These are phyloP conservation scores for Euphorbia peplus DNA, from an alignment of 345 rosid genomes.

Conservation along the genomic window DNA sequence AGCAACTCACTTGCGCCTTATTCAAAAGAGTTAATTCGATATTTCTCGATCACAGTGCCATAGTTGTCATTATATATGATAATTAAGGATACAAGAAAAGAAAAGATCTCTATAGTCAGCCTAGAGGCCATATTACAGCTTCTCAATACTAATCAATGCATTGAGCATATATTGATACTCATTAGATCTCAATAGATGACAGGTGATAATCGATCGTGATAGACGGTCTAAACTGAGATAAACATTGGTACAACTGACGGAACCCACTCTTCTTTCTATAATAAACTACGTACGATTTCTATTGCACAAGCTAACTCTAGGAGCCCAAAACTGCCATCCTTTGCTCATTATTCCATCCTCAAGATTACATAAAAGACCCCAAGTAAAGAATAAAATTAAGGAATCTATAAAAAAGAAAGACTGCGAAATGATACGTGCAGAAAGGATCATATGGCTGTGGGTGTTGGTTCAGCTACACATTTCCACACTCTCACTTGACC, in stretches of 20 bases:
- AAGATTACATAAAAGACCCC: background rate
- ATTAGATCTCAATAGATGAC: background rate
- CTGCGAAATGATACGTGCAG: constrained; percentile 11
- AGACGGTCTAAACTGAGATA: background rate
- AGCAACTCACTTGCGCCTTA: too few species aligned
- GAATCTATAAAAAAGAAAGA: background rate
- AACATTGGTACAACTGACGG: background rate
- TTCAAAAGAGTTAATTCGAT: too few species aligned
- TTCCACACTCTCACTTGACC: constrained; percentile 95
- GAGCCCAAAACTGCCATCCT: constrained; percentile 21
- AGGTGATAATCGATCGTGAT: background rate
- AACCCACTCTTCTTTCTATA: constrained; percentile 1
- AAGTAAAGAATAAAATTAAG: constrained; percentile 3
- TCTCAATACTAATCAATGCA: background rate
- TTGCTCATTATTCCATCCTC: constrained; percentile 8
- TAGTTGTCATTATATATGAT: too few species aligned
- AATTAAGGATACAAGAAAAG: too few species aligned
- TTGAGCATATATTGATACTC: background rate
- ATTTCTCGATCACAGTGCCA: too few species aligned
- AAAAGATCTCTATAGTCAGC: too few species aligned
- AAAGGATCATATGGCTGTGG: constrained; percentile 19
- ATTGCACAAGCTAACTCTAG: constrained; percentile 11
- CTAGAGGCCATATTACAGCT: too few species aligned
- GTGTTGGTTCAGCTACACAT: constrained; percentile 47
- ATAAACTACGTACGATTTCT: constrained; percentile 2